A percentile compares a stretch with the other conserved stretches of the same genome.
These are phyloP conservation scores for Phaeophleospora eucalypticola DNA, from an alignment of 2,329 filamentous ascomycete species.

Conservation along the genomic window DNA sequence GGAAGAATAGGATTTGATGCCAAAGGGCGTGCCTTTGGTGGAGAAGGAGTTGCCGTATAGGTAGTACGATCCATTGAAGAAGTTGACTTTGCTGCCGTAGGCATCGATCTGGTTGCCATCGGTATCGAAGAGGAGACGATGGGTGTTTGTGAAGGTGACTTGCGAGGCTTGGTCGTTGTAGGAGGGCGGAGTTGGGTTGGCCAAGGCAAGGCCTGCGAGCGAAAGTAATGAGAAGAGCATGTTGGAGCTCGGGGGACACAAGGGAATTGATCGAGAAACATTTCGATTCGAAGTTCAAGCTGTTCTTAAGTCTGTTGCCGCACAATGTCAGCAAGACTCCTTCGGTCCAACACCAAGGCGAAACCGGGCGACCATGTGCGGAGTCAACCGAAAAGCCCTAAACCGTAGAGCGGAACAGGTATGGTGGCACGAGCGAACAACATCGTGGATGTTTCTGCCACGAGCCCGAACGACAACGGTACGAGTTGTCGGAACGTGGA, in stretches of 20 bases:
- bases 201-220: not conserved
- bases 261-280: no score
- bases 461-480: not conserved
- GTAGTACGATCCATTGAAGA: conserved; percentile 24
- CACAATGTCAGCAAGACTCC: no score
- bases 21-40: conserved; percentile 18
- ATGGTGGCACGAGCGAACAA: not conserved
- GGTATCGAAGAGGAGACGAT: conserved; percentile 23
- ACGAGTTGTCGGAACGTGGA: not conserved
- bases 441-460: no score
- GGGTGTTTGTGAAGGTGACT: conserved; percentile 22
- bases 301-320: no score
- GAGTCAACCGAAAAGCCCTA: conserved; percentile 6
- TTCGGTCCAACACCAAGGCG: not conserved
- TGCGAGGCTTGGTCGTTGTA: not conserved
- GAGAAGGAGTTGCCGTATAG: conserved; percentile 28
- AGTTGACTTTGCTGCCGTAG: conserved; percentile 25
- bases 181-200: not conserved
- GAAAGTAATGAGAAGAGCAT: not conserved
- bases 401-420: not conserved
- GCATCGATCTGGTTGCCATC: conserved; percentile 27
- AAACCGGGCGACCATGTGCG: conserved; percentile 3
- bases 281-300: no score
- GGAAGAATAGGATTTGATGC: conserved; percentile 26
- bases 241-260: not conserved